Percentiles rank a stretch among this genome's conserved stretches.
Conservation (phyloP, 768 basidiomycete species). For the Pholiota conissans region DNA sequence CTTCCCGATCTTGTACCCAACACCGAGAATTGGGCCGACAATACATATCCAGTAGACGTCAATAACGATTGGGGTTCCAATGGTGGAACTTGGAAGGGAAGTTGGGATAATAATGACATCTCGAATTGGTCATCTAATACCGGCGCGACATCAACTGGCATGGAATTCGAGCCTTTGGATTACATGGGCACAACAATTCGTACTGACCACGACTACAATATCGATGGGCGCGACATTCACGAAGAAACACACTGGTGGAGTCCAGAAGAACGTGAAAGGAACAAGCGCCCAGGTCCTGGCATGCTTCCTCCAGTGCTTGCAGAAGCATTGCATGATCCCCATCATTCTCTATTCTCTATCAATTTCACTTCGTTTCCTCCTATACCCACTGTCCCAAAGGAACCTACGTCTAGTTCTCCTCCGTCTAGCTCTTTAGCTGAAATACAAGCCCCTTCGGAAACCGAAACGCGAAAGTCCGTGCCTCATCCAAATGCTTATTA, state of each 20-base stretch:
- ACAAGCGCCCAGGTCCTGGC: conserved; percentile 66
- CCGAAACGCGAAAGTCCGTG: conserved; percentile 65
- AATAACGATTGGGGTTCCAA: conserved; percentile 17
- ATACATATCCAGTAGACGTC: conserved; percentile 2
- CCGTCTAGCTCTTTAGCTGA: conserved; percentile 16
- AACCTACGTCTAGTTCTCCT: conserved; percentile 23
- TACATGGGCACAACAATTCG: conserved; percentile 18
- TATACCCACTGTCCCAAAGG: conserved; percentile 15
- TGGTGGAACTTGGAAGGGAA: conserved; percentile 19
- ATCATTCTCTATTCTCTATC: conserved; percentile 71
- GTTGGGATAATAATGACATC: conserved; percentile 10
- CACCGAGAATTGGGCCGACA: conserved; percentile 25
- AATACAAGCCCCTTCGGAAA: conserved; percentile 39
- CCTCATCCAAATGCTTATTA: conserved; percentile 86
- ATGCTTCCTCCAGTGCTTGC: conserved; percentile 68
- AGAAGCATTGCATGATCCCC: conserved; percentile 67
- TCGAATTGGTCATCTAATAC: conserved; percentile 14
- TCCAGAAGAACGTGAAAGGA: conserved; percentile 39
- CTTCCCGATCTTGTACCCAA: conserved; percentile 41
- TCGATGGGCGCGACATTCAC: conserved; percentile 57
- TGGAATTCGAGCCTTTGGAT: conserved; percentile 25
- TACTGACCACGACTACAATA: conserved; percentile 35
- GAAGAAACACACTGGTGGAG: conserved; percentile 80
- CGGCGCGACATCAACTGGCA: conserved; percentile 10
- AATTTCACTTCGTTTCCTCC: conserved; percentile 29